Percentiles rank a stretch among this genome's conserved stretches.
Evolutionary conservation across 352 stramenopile species (phyloP).

Genomic region (Pythium brassicae): DNA sequence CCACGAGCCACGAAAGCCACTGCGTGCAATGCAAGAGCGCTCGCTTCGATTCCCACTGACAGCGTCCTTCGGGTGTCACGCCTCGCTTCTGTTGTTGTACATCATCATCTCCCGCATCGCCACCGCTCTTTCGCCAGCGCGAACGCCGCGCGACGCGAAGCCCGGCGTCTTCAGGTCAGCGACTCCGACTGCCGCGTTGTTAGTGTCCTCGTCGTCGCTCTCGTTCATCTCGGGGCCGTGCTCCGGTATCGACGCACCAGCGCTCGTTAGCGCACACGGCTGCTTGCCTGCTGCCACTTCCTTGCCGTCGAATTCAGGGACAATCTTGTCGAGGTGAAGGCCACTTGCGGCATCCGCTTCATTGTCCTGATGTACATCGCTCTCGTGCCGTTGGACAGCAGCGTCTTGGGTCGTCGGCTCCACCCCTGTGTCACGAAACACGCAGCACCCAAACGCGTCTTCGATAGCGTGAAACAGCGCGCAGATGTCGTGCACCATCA

Average conservation of each 20-base stretch:
- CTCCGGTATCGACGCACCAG: not conserved
- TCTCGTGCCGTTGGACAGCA: not conserved
- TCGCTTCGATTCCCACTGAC: not conserved
- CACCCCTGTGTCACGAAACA: not conserved
- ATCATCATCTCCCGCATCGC: constrained; percentile 4
- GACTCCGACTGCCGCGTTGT: not conserved
- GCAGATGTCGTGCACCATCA: not conserved
- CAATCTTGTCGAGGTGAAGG: constrained; percentile 7
- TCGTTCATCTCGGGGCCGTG: constrained; percentile 6
- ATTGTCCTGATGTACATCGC: not conserved
- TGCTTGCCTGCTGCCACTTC: not conserved
- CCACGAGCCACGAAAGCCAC: too few species aligned
- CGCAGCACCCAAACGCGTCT: constrained; percentile 4
- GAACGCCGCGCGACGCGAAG: not conserved
- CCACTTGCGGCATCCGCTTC: not conserved
- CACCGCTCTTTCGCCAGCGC: not conserved
- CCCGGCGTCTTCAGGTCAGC: too few species aligned
- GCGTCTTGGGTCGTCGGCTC: not conserved
- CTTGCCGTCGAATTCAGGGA: constrained; percentile 4
- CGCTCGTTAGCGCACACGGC: not conserved
- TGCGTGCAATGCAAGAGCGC: too few species aligned
- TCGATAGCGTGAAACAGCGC: constrained; percentile 7
- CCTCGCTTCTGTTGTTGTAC: constrained; percentile 12
- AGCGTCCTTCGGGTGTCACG: not conserved
- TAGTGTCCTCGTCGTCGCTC: not conserved